Conservation (phyloP, 169 alveolate species). For the Babesia divergens region DNA sequence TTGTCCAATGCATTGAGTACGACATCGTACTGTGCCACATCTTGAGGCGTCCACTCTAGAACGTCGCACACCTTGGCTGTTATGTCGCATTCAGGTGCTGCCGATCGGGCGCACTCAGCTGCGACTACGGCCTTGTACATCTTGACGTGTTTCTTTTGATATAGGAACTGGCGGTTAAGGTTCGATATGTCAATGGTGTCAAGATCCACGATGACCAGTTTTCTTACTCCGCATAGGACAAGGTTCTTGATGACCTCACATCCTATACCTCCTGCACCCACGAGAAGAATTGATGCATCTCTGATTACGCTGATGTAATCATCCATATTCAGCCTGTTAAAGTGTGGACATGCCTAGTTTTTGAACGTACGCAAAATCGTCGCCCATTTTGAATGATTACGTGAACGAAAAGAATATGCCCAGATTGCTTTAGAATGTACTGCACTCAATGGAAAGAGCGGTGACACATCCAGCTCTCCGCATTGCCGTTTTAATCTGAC, state of each 20-base stretch:
- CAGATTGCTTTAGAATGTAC: too few species aligned
- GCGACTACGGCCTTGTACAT: constrained; percentile 88
- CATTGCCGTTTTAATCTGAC: too few species aligned
- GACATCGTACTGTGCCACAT: constrained; percentile 79
- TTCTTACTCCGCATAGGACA: constrained; percentile 88
- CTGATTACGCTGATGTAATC: constrained; percentile 10
- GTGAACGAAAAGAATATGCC: too few species aligned
- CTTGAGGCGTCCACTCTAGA: constrained; percentile 80
- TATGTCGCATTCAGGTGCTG: constrained; percentile 53
- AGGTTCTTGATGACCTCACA: constrained; percentile 95
- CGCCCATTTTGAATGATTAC: background rate
- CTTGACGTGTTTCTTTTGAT: constrained; percentile 74
- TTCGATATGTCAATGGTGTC: constrained; percentile 96
- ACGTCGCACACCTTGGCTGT: constrained; percentile 73
- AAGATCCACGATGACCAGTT: constrained; percentile 92
- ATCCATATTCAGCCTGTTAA: background rate
- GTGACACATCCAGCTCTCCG: too few species aligned
- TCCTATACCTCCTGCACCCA: constrained; percentile 95
- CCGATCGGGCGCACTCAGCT: constrained; percentile 71
- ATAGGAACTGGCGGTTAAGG: constrained; percentile 96
- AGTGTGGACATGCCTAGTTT: too few species aligned
- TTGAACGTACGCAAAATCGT: background rate
- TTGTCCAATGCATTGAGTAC: constrained; percentile 95
- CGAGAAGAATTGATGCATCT: constrained; percentile 34
- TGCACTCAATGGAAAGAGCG: too few species aligned